A percentile compares a stretch with the other conserved stretches of the same genome.
These are phyloP conservation scores for Pestalotiopsis fici DNA, from an alignment of 2,329 filamentous ascomycete species.

Conservation along the genomic window DNA sequence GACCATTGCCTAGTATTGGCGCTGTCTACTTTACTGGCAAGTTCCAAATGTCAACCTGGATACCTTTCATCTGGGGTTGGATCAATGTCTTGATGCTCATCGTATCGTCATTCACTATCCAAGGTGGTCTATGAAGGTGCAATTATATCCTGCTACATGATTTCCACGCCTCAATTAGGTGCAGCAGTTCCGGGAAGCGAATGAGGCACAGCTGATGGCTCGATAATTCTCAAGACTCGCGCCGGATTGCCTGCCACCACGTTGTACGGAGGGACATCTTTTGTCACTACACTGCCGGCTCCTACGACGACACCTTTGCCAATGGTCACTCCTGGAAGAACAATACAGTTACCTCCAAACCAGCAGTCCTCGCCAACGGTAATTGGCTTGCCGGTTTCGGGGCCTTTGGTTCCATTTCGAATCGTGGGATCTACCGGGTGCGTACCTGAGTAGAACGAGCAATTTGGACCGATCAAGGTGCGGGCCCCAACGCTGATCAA, in stretches of 20 bases:
- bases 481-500: conserved; percentile 73
- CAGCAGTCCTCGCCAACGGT: conserved; percentile 80
- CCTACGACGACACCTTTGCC: conserved; percentile 74
- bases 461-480: conserved; percentile 78
- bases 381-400: conserved; percentile 74
- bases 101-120: conserved; percentile 89
- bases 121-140: conserved; percentile 74
- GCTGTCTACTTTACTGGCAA: conserved; percentile 80
- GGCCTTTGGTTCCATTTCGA: conserved; percentile 73
- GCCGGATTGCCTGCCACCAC: conserved; percentile 71
- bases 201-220: neutral
- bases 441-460: conserved; percentile 71
- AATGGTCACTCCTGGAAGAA: conserved; percentile 78
- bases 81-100: conserved; percentile 83
- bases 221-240: conserved; percentile 44
- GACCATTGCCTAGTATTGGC: conserved; percentile 58
- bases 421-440: conserved; percentile 77
- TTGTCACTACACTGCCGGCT: conserved; percentile 83
- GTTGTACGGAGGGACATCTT: conserved; percentile 65
- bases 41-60: conserved; percentile 93
- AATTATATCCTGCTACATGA: too few species aligned
- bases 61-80: conserved; percentile 84
- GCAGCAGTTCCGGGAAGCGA: neutral
- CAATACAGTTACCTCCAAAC: conserved; percentile 71
- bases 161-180: neutral